phyloP scores from a whole-genome alignment of 176 grass and related monocot genomes.

The Triticum aestivum region DNA sequence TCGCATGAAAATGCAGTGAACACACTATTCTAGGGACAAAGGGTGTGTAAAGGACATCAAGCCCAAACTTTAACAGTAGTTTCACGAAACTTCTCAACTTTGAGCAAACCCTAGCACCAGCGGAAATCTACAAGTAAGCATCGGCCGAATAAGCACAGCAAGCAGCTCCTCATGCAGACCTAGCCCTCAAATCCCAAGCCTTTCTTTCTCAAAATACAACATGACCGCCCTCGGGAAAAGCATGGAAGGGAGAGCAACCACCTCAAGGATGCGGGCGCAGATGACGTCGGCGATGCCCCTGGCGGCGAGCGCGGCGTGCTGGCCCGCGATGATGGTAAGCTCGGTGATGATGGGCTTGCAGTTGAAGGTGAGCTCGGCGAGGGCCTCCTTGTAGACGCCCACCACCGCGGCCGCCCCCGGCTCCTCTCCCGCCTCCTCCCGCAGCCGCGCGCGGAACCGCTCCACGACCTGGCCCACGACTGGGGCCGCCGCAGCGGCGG shows the following conservation, averaged over 20 bases:
- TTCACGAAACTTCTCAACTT: not conserved
- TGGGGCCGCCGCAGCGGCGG: conserved; percentile 17
- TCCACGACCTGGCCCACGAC: conserved; percentile 39
- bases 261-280: conserved; percentile 82
- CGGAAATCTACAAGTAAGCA: not conserved
- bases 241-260: conserved; percentile 10
- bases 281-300: conserved; percentile 67
- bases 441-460: conserved; percentile 62
- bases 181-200: not conserved
- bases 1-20: not conserved
- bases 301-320: conserved; percentile 58
- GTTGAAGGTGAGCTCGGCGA: conserved; percentile 91
- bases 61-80: not conserved
- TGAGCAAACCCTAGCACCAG: conserved; percentile 23
- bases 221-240: not conserved
- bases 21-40: not conserved
- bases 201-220: not conserved
- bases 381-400: conserved; percentile 55
- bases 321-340: conserved; percentile 81
- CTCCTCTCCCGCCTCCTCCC: conserved; percentile 47
- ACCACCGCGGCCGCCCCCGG: conserved; percentile 48
- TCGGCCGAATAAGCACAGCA: not conserved
- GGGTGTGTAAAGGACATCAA: not conserved
- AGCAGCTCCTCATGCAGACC: not conserved
- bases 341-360: conserved; percentile 98